Conservation (phyloP, 2,329 filamentous ascomycete species). For the Piedraia hortae region DNA sequence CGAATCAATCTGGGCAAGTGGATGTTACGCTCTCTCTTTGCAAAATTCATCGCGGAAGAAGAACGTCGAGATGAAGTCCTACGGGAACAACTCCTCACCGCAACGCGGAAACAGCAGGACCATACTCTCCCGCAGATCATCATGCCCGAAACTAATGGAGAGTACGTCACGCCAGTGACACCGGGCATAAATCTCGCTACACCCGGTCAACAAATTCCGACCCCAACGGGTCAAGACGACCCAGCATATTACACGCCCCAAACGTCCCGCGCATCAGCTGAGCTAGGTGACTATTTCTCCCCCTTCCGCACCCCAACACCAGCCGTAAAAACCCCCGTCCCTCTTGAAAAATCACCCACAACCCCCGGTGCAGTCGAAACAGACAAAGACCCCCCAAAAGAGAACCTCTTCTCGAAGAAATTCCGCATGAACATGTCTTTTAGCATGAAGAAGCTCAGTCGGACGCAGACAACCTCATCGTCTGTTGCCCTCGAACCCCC, state of each 20-base stretch:
- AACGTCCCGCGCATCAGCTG: conserved; percentile 27
- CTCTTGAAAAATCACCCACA: conserved; percentile 6
- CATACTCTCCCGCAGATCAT: too few relatives aligned
- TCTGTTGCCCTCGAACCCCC: conserved; percentile 47
- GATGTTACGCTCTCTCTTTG: conserved; percentile 80
- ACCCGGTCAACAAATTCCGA: conserved; percentile 7
- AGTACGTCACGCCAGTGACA: too few relatives aligned
- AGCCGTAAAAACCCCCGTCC: conserved; percentile 8
- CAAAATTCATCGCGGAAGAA: conserved; percentile 69
- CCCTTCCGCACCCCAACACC: conserved; percentile 25
- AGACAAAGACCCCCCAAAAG: conserved; percentile 12
- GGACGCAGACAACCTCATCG: conserved; percentile 36
- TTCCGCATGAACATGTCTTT: conserved; percentile 49
- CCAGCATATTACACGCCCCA: too few relatives aligned
- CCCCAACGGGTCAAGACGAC: conserved; percentile 16
- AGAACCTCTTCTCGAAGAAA: conserved; percentile 49
- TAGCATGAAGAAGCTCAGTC: conserved; percentile 49
- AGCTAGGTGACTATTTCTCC: conserved; percentile 53
- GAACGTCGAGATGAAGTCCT: conserved; percentile 52
- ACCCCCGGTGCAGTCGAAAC: conserved; percentile 11
- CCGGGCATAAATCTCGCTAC: too few relatives aligned
- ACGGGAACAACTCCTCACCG: conserved; percentile 41
- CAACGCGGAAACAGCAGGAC: conserved; percentile 16
- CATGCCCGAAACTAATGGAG: too few relatives aligned
- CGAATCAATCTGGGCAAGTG: conserved; percentile 93